Evolutionary conservation across 768 basidiomycete genomes (phyloP), one percentile per base, ranked within the genome.

Genomic region (Lactifluus hygrophoroides): DNA sequence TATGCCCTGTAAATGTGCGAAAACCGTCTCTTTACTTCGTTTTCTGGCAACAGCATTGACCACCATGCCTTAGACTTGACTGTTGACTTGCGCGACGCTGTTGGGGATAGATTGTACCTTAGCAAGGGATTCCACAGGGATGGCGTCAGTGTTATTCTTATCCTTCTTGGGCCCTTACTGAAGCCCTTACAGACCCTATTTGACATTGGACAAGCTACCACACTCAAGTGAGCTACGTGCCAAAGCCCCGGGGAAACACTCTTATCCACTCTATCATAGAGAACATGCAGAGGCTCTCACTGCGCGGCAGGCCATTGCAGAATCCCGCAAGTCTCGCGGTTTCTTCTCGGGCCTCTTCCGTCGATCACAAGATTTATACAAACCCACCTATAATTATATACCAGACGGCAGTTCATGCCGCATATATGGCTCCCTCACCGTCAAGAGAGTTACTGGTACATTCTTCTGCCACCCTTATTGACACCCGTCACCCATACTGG

Each of bases 1-100:
- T 65, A 96, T 93, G 81, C 93, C 92, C 2, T 97, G 94, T 73
- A 77, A 79, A 72, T 91, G 94, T 95, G 70, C 72, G 92, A 82
- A 14, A 30, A 2, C 16, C 19, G 5, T 46, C 32, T 32, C 32
- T 49, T 13, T 54, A 5, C 17, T 19, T 37, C 11, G 34, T 17
- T 17, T 21, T 32, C 8, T 16, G 16, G 25, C 13, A 51, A 56
- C 50, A 32, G 11, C 10, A 3, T 28, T 62, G 28, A 61, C 28
- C 40, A 30, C 51, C 25, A 32, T 10, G 2, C 10, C 32, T 30
- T 62, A 97, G 94, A 79, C 68, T 74, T 98, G 51, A 85, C 82
- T 49, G 87, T 97, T 25, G 95, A 98, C 69, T 69, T 99, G 60
- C 77, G 94, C 57, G 95, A 99, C 69, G 89, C 88, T 0, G 79